These are phyloP conservation scores for Aspergillus campestris DNA, from an alignment of 495 filamentous ascomycete species.

Conservation along the genomic window DNA sequence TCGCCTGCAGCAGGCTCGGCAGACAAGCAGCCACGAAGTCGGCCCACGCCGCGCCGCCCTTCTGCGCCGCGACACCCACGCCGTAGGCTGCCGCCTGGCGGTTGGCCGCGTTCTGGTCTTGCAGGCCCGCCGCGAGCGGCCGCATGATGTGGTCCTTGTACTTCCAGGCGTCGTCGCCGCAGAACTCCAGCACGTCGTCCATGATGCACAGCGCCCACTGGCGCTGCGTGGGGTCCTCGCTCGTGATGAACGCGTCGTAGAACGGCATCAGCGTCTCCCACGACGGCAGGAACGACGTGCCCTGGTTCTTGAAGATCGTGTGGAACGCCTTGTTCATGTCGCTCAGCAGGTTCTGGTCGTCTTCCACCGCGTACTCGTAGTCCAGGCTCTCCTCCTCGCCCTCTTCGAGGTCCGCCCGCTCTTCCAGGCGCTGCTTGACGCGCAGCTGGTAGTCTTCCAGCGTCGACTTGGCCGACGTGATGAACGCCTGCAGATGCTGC, in stretches of 20 bases:
- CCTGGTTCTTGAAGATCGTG: slow-evolving; percentile 95
- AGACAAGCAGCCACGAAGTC: slow-evolving; percentile 73
- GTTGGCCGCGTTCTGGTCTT: slow-evolving; percentile 79
- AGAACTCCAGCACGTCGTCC: slow-evolving; percentile 98
- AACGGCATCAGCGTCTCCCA: slow-evolving; percentile 80
- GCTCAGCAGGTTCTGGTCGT: slow-evolving; percentile 91
- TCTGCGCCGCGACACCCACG: slow-evolving; percentile 90
- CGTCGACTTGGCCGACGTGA: slow-evolving; percentile 70
- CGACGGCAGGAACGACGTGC: slow-evolving; percentile 68
- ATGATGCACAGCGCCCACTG: slow-evolving; percentile 99
- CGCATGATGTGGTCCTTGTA: slow-evolving; percentile 79
- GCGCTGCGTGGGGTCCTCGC: slow-evolving; percentile 78
- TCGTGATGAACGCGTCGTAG: slow-evolving; percentile 80
- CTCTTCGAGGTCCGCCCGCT: slow-evolving; percentile 68
- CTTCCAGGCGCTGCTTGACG: slow-evolving; percentile 70
- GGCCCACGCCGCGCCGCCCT: slow-evolving; percentile 76
- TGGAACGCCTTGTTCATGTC: slow-evolving; percentile 99
- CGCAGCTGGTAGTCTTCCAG: slow-evolving; percentile 87
- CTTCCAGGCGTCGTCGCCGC: slow-evolving; percentile 70
- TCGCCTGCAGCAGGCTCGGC: slow-evolving; percentile 73
- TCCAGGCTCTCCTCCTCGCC: slow-evolving; percentile 70
- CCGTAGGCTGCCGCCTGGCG: slow-evolving; percentile 96
- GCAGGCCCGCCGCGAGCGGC: slow-evolving; percentile 74
- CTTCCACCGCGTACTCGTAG: slow-evolving; percentile 76
- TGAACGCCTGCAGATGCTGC: slow-evolving; percentile 77